Base-by-base conservation (phyloP, 768 basidiomycete species). In the Daedalea quercina region DNA sequence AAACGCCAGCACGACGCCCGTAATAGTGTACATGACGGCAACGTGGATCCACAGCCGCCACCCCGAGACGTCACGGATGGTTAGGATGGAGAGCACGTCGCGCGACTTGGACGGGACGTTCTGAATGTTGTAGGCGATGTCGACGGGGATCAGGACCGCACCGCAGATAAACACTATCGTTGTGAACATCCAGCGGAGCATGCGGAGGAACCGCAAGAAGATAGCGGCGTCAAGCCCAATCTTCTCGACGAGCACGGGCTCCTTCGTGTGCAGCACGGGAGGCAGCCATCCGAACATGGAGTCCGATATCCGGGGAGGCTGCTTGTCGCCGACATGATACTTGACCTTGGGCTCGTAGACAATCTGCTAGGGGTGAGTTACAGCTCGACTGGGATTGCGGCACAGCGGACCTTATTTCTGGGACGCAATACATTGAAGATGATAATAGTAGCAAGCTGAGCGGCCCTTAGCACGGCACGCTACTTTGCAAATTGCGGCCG, bases 271-370 rank as follows among this genome's bases (percentile, higher is more conserved):
- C 33, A 91, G 63, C 37, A 97, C 79, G 0, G 94, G 94, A 8
- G 86, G 84, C 0, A 97, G 72, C 95, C 95, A 99, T 57, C 91
- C 90, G 45, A 92, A 80, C 44, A 95, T 66, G 1, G 87, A 84
- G 67, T 88, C 84, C 35, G 84, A 84, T 67, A 95, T 89, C 22
- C 81, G 80, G 7, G 90, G 90, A 26, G 89, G 90, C 24, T 77
- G 72, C 66, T 90, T 90, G 68, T 81, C 68, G 40, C 84, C 87
- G 54, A 80, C 75, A 63, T 90, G 89, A 65, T 93, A 94, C 69
- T 94, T 94, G 69, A 90, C 82, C 71, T 94, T 96, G 56, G 92
- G 94, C 65, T 93, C 90, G 64, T 95, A 95, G 54, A 94, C 82
- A 56, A 90, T 80, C 91, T 91, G 54, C 28, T 19, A 2, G 24